A percentile compares a stretch with the other conserved stretches of the same genome.
These are phyloP conservation scores for Fusarium lateritium DNA, from an alignment of 2,329 filamentous ascomycete species.

Conservation along the genomic window DNA sequence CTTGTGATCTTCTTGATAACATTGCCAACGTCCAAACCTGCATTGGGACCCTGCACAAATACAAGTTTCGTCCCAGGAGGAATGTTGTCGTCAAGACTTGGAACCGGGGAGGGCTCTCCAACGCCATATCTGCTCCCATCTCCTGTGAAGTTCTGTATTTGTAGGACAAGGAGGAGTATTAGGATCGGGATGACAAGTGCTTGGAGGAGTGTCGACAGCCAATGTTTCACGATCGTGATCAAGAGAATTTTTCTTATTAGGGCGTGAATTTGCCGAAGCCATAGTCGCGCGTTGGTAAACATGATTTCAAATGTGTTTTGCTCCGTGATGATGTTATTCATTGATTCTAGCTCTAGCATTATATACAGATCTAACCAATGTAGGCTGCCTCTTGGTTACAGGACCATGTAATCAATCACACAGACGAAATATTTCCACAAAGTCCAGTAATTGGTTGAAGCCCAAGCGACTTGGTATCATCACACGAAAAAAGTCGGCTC, in stretches of 20 bases:
- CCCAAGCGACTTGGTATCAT: neutral
- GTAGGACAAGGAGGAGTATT: constrained; percentile 11
- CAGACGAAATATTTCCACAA: too few relatives aligned
- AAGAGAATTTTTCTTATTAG: constrained; percentile 18
- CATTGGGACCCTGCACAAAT: neutral
- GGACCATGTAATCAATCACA: too few relatives aligned
- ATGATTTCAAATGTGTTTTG: neutral
- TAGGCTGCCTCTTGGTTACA: too few relatives aligned
- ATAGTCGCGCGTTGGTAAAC: constrained; percentile 13
- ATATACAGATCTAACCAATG: too few relatives aligned
- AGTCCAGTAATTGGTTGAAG: too few relatives aligned
- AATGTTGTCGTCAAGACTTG: constrained; percentile 4
- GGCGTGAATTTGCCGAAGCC: constrained; percentile 11
- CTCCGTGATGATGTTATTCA: neutral
- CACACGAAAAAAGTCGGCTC: neutral
- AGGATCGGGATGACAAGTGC: constrained; percentile 13
- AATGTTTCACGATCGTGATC: constrained; percentile 8
- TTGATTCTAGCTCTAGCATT: neutral
- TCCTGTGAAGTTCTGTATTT: constrained; percentile 20
- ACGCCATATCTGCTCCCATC: constrained; percentile 21
- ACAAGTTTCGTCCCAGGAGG: neutral
- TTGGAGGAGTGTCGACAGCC: constrained; percentile 15
- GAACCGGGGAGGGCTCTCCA: constrained; percentile 8
- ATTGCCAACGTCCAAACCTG: neutral
- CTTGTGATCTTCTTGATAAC: neutral